Conservation (phyloP, 148 eudicot genomes). For the Rhododendron molle region DNA sequence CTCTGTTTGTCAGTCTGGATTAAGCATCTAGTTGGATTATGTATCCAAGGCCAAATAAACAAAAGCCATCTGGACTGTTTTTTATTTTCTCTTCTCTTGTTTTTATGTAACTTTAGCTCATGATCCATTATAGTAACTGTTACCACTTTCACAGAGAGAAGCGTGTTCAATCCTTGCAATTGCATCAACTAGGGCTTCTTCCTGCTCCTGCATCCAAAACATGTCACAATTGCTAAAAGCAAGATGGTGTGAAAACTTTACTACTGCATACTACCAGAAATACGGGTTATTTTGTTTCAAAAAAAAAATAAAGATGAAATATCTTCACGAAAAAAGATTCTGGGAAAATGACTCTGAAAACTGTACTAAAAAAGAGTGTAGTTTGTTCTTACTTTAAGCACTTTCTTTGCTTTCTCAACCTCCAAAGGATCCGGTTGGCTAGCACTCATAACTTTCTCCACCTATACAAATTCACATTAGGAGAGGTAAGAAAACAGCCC, state of each 20-base stretch:
- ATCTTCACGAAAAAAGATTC: background rate
- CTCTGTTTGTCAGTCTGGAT: background rate
- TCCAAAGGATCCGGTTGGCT: slow-evolving; percentile 54
- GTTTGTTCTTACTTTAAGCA: slow-evolving; percentile 46
- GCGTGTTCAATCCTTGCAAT: slow-evolving; percentile 75
- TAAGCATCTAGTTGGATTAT: background rate
- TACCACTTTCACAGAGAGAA: slow-evolving; percentile 88
- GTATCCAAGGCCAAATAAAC: background rate
- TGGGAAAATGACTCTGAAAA: background rate
- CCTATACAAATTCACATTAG: slow-evolving; percentile 30
- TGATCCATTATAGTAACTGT: slow-evolving; percentile 26
- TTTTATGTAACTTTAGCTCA: background rate
- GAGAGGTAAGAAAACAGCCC: background rate
- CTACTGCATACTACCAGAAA: background rate
- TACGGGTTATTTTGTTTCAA: background rate
- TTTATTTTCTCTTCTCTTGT: background rate
- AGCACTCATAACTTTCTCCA: slow-evolving; percentile 57
- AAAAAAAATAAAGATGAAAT: background rate
- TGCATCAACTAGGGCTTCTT: slow-evolving; percentile 68
- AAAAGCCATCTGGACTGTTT: background rate
- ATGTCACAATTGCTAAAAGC: slow-evolving; percentile 8
- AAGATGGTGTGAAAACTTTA: background rate
- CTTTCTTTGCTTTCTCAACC: slow-evolving; percentile 79
- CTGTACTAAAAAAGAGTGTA: background rate
- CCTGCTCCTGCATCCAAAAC: slow-evolving; percentile 61